Conservation (phyloP, 352 stramenopile species). For the Phytophthora syringae region DNA sequence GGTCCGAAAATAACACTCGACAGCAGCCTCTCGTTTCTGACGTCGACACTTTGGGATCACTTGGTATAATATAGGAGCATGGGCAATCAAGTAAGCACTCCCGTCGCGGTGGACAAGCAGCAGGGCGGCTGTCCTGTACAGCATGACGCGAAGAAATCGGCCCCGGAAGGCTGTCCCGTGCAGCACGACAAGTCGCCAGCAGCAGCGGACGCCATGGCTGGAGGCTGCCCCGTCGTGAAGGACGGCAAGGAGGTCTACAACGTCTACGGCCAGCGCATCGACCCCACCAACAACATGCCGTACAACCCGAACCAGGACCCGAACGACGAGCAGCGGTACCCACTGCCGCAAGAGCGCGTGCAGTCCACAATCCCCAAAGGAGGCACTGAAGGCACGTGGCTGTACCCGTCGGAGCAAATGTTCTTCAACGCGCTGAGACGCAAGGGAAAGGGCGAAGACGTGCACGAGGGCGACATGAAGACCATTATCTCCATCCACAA, state of each 20-base stretch:
- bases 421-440: constrained; percentile 98
- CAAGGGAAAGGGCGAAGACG: constrained; percentile 98
- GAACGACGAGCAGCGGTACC: constrained; percentile 88
- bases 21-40: constrained; percentile 22
- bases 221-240: constrained; percentile 66
- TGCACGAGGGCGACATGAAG: constrained; percentile 94
- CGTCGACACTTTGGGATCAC: constrained; percentile 8
- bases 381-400: constrained; percentile 95
- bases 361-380: constrained; percentile 97
- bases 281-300: constrained; percentile 99
- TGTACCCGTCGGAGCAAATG: constrained; percentile 99
- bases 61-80: constrained; percentile 38
- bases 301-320: constrained; percentile 96
- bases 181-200: constrained; percentile 56
- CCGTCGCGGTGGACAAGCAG: constrained; percentile 17
- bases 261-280: constrained; percentile 97
- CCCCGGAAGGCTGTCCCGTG: constrained; percentile 64
- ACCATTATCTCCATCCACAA: constrained; percentile 99
- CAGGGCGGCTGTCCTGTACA: constrained; percentile 58
- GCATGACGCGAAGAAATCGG: constrained; percentile 42
- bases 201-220: constrained; percentile 32
- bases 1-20: constrained; percentile 1
- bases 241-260: constrained; percentile 91
- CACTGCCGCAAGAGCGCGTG: constrained; percentile 93
- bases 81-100: constrained; percentile 72